phyloP scores from a whole-genome alignment of 2,329 filamentous ascomycete genomes.

The Leptographium lundbergii region DNA sequence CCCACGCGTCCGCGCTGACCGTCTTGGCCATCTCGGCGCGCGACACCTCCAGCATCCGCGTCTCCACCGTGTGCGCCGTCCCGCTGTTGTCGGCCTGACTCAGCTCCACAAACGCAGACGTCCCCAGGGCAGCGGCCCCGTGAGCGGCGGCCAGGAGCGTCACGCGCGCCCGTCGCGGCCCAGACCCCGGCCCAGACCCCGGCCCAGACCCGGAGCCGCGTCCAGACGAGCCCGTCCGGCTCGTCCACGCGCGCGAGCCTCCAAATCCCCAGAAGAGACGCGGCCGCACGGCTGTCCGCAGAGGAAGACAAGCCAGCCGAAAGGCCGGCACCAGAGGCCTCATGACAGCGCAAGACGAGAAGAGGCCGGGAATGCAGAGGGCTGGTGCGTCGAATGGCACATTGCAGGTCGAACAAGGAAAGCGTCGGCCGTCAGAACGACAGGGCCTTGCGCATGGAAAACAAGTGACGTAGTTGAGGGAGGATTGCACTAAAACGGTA shows the following conservation, averaged over 20 bases:
- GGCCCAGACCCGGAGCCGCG: too few species aligned
- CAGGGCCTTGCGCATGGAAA: neutral
- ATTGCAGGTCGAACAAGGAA: neutral
- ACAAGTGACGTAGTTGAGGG: neutral
- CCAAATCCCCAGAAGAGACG: neutral
- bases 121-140: slow-evolving; percentile 31
- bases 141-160: slow-evolving; percentile 25
- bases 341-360: slow-evolving; percentile 2
- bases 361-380: neutral
- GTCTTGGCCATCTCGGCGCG: slow-evolving; percentile 62
- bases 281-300: neutral
- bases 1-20: slow-evolving; percentile 48
- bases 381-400: neutral
- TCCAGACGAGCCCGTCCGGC: neutral
- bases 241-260: neutral
- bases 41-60: slow-evolving; percentile 76
- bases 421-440: neutral
- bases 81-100: slow-evolving; percentile 40
- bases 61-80: slow-evolving; percentile 57
- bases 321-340: neutral
- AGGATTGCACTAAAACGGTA: neutral
- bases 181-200: too few species aligned
- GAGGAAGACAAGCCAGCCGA: neutral
- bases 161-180: slow-evolving; percentile 8
- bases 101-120: slow-evolving; percentile 44